phyloP scores from a whole-genome alignment of 1,284 basidiomycete genomes.

The Sanguinoderma infundibulare region DNA sequence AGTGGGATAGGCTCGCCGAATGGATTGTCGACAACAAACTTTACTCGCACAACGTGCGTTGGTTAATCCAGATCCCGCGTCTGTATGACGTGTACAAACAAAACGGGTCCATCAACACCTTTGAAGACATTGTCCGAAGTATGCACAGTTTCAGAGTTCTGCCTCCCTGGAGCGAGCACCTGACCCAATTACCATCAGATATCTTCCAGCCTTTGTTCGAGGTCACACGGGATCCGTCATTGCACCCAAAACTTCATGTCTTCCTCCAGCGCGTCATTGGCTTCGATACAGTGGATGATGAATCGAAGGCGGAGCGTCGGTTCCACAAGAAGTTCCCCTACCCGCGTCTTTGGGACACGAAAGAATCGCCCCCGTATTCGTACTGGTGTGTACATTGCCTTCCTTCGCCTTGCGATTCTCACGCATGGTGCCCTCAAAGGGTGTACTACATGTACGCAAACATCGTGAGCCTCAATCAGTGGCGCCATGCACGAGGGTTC shows the following conservation, averaged over 20 bases:
- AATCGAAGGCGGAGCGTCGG: slow-evolving; percentile 92
- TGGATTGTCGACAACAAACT: slow-evolving; percentile 97
- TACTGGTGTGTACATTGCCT: slow-evolving; percentile 71
- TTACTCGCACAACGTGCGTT: slow-evolving; percentile 96
- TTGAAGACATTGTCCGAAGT: slow-evolving; percentile 93
- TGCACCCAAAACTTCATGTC: slow-evolving; percentile 93
- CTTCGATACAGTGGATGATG: slow-evolving; percentile 98
- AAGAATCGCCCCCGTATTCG: slow-evolving; percentile 91
- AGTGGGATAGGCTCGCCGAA: slow-evolving; percentile 98
- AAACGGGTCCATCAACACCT: slow-evolving; percentile 84
- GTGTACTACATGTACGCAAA: slow-evolving; percentile 99
- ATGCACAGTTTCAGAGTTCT: slow-evolving; percentile 38
- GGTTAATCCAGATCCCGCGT: slow-evolving; percentile 97
- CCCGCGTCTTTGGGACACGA: slow-evolving; percentile 88
- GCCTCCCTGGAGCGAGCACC: not conserved
- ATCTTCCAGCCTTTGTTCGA: slow-evolving; percentile 95
- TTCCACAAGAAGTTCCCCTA: slow-evolving; percentile 97
- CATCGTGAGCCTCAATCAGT: slow-evolving; percentile 93
- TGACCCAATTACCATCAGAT: slow-evolving; percentile 53
- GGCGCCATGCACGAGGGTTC: slow-evolving; percentile 88
- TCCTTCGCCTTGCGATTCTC: not conserved
- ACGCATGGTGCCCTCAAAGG: slow-evolving; percentile 49
- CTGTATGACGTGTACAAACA: slow-evolving; percentile 97
- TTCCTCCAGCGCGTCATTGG: slow-evolving; percentile 96
- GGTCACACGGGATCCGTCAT: slow-evolving; percentile 89